A percentile compares a stretch with the other conserved stretches of the same genome.
These are phyloP conservation scores for Aethionema arabicum DNA, from an alignment of 345 rosid genomes.

Conservation along the genomic window DNA sequence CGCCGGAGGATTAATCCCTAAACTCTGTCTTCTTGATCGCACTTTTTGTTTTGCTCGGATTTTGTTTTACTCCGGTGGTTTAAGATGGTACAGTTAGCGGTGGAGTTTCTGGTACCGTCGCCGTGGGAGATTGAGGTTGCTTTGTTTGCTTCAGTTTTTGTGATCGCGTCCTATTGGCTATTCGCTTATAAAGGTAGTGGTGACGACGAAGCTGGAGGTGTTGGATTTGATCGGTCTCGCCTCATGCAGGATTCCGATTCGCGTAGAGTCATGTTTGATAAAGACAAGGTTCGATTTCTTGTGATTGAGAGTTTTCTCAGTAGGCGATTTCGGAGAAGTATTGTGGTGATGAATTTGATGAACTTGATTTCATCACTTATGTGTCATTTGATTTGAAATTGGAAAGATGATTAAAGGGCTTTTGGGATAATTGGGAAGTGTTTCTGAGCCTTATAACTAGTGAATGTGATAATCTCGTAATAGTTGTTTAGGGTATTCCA, in stretches of 20 bases:
- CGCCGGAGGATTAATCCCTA: conserved; percentile 1
- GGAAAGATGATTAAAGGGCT: no score
- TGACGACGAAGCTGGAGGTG: conserved; percentile 28
- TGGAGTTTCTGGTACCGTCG: conserved; percentile 66
- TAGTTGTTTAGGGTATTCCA: background rate
- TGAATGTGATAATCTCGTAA: no score
- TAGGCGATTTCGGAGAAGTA: background rate
- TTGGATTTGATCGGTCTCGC: conserved; percentile 47
- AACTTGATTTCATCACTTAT: background rate
- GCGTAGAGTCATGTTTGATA: conserved; percentile 45
- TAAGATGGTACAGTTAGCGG: conserved; percentile 38
- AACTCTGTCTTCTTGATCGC: conserved; percentile 2
- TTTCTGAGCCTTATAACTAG: no score
- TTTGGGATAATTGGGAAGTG: no score
- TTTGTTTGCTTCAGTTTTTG: conserved; percentile 59
- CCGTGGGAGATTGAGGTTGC: conserved; percentile 87
- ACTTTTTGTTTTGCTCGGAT: background rate
- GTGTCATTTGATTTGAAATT: background rate
- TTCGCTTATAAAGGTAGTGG: conserved; percentile 47
- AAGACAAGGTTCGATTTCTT: conserved; percentile 58
- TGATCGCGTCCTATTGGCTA: conserved; percentile 60
- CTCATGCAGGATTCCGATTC: conserved; percentile 43
- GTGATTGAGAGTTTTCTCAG: background rate
- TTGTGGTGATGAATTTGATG: background rate
- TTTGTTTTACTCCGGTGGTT: conserved; percentile 27